Conservation (phyloP, 2,329 filamentous ascomycete genomes). For the Aspergillus sp. region DNA sequence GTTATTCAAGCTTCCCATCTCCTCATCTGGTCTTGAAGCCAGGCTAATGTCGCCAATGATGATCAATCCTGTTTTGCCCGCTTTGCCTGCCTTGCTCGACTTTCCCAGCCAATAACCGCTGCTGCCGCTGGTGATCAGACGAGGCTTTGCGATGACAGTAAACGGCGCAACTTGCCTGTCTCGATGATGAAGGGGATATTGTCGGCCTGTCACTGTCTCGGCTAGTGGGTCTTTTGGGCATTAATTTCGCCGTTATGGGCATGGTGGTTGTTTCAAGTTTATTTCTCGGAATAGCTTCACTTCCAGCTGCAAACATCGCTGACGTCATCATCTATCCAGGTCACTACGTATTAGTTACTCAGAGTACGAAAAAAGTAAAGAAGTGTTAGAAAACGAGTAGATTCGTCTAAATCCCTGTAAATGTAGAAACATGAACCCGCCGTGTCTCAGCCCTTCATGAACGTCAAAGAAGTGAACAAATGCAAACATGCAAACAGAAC, state of each 20-base stretch:
- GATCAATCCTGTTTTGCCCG: not conserved
- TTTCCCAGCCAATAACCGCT: conserved; percentile 4
- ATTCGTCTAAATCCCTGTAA: conserved; percentile 5
- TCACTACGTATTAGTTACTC: no score
- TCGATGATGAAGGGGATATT: not conserved
- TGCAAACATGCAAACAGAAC: not conserved
- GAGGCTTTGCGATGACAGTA: not conserved
- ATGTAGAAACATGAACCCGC: not conserved
- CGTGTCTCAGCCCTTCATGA: not conserved
- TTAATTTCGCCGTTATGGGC: not conserved
- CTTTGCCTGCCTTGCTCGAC: conserved; percentile 1
- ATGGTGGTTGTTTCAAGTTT: not conserved
- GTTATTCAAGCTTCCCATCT: not conserved
- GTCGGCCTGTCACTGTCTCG: not conserved
- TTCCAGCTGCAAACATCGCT: not conserved
- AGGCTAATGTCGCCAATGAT: not conserved
- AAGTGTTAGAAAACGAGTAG: not conserved
- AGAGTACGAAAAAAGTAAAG: not conserved
- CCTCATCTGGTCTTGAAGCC: not conserved
- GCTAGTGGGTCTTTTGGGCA: not conserved
- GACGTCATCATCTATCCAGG: not conserved
- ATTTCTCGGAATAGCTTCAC: conserved; percentile 4
- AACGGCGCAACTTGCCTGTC: not conserved
- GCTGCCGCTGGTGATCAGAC: conserved; percentile 5
- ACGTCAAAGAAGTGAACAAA: not conserved